Evolutionary conservation across 2,329 filamentous ascomycete species (phyloP).

Genomic region (Cercospora beticola): DNA sequence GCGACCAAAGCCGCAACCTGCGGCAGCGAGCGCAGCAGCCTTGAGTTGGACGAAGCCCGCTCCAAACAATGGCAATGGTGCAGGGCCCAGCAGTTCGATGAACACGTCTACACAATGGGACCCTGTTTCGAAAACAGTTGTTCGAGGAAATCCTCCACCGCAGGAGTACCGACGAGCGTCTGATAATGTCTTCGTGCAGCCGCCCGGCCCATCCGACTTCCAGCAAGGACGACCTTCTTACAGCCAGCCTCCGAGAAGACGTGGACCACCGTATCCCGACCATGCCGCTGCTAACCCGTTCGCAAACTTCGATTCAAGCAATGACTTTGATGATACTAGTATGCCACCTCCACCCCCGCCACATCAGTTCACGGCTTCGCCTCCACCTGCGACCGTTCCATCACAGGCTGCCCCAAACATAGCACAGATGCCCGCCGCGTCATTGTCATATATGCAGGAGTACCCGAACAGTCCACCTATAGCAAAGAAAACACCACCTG

Average conservation of each 20-base stretch:
- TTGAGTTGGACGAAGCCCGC: constrained; percentile 55
- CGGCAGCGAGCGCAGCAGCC: constrained; percentile 62
- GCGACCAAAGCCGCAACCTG: constrained; percentile 50
- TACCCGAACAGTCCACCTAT: constrained; percentile 44
- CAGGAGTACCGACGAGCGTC: constrained; percentile 27
- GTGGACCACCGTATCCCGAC: constrained; percentile 35
- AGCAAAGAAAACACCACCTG: constrained; percentile 32
- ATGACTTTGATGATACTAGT: constrained; percentile 27
- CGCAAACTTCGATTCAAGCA: constrained; percentile 31
- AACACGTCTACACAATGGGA: constrained; percentile 33
- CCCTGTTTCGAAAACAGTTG: constrained; percentile 37
- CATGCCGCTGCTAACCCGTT: constrained; percentile 32
- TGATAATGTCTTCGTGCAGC: constrained; percentile 28
- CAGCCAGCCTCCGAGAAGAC: constrained; percentile 14
- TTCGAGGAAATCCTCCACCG: constrained; percentile 20
- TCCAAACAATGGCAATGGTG: constrained; percentile 1
- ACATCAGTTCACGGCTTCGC: constrained; percentile 21
- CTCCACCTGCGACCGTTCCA: constrained; percentile 9
- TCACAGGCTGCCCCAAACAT: constrained; percentile 7
- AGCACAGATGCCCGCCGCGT: constrained; percentile 23
- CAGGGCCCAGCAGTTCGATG: constrained; percentile 8
- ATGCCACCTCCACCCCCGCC: constrained; percentile 31
- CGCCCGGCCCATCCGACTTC: constrained; percentile 37
- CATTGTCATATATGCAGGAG: constrained; percentile 50
- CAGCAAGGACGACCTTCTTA: constrained; percentile 25